These are phyloP conservation scores for Ophiognomonia clavigignenti-juglandacearum DNA, from an alignment of 2,329 filamentous ascomycete species.

Conservation along the genomic window DNA sequence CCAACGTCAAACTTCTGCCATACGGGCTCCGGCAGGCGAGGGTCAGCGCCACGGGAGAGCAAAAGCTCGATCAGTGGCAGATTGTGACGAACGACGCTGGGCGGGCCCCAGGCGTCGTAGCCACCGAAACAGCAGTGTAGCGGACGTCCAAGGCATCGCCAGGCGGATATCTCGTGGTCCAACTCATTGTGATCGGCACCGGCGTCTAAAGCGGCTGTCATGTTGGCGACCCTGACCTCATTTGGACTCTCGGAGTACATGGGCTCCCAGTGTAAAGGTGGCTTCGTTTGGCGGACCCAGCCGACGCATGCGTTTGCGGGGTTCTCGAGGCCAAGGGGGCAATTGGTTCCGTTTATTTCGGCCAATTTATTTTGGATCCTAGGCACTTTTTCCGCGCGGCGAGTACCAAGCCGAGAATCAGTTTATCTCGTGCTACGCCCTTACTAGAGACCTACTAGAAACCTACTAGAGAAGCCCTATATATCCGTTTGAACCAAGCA, in stretches of 20 bases:
- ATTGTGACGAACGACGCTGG: background rate
- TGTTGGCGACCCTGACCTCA: background rate
- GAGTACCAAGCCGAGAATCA: too few species aligned
- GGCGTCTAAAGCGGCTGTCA: background rate
- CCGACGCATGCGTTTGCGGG: background rate
- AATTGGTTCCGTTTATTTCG: too few species aligned
- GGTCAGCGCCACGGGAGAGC: background rate
- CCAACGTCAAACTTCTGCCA: too few species aligned
- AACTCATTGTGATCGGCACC: background rate
- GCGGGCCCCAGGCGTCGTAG: background rate
- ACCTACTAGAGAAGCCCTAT: too few species aligned
- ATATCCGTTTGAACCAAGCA: too few species aligned
- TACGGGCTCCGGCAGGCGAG: background rate
- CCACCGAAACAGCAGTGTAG: background rate
- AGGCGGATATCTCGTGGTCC: background rate
- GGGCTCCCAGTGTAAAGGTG: background rate
- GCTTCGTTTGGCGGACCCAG: background rate
- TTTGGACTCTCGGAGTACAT: background rate
- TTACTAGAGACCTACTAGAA: too few species aligned
- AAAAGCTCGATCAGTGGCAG: background rate
- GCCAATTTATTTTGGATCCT: too few species aligned
- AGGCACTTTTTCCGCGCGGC: too few species aligned
- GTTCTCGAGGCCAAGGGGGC: background rate
- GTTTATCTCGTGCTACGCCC: too few species aligned
- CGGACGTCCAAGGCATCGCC: background rate